Conservation (phyloP, 139 green algal genomes). For the Chlamydomonas schloesseri region DNA sequence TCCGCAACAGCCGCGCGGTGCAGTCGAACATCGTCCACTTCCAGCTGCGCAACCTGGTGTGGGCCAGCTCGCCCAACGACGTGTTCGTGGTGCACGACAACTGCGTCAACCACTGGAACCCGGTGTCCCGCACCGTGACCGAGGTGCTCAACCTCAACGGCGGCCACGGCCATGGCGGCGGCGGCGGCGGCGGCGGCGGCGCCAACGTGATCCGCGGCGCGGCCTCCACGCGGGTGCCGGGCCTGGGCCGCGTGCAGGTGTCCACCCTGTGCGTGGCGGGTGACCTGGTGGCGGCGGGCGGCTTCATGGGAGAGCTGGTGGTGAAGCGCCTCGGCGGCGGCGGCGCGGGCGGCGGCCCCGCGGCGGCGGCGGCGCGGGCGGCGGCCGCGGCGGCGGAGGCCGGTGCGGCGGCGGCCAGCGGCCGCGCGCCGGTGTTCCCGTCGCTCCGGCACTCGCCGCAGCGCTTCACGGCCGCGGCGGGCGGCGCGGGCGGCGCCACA, state of each 20-base stretch:
- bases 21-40: slow-evolving; percentile 91
- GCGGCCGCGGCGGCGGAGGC: neutral
- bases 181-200: neutral
- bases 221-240: neutral
- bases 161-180: neutral
- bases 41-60: slow-evolving; percentile 93
- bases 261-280: slow-evolving; percentile 81
- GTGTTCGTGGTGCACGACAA: slow-evolving; percentile 86
- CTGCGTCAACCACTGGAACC: slow-evolving; percentile 83
- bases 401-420: neutral
- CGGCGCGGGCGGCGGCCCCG: neutral
- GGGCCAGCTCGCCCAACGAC: slow-evolving; percentile 84
- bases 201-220: neutral
- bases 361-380: neutral
- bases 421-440: neutral
- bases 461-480: neutral
- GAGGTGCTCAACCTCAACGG: slow-evolving; percentile 64
- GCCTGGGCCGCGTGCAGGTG: slow-evolving; percentile 63
- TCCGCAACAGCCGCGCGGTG: slow-evolving; percentile 79
- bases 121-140: slow-evolving; percentile 33
- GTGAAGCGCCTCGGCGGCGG: slow-evolving; percentile 54
- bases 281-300: slow-evolving; percentile 82
- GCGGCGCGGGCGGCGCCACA: too few species aligned
- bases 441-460: too few species aligned
- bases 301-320: slow-evolving; percentile 91